Base-by-base conservation (phyloP, 1,139 yeast species). In the Debaryomyces robertsiae region DNA sequence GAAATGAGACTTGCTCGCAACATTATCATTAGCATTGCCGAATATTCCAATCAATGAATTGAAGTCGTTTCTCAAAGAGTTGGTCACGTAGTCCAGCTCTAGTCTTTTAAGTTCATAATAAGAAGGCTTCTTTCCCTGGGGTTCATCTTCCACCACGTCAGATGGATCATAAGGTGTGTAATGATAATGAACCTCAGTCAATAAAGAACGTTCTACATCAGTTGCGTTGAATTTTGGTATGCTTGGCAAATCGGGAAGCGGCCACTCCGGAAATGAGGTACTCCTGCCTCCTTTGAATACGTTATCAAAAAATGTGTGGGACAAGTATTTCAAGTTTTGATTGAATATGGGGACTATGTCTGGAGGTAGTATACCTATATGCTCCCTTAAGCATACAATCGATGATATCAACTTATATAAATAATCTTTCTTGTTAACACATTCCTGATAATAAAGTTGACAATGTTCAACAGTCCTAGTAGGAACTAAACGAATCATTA, bases 401-500 rank as follows among this genome's bases (percentile, higher is more conserved):
- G 95, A 89, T 0, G 96, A 88, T 2, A 91, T 81, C 14, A 86
- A 79, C 34, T 79, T 79, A 49, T 81, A 84, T 39, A 87, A 64
- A 52, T 79, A 79, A 18, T 74, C 71, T 16, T 66, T 61, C 9
- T 72, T 63, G 17, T 57, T 54, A 24, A 53, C 54, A 23, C 54
- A 55, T 3, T 55, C 52, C 23, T 55, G 55, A 25, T 71, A 67
- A 43, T 53, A 64, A 28, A 63, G 52, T 49, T 60, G 79, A 46
- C 84, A 79, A 54, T 91, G 98, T 52, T 91, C 97, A 24, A 89
- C 81, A 2, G 95, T 84, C 55, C 87, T 82, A 47, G 84, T 77
- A 1, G 96, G 86, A 2, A 88, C 78, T 19, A 91, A 65, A 28
- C 93, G 68, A 17, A 93, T 61, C 3, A 86, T 66, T 2, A 94